Evolutionary conservation across 179 eudicot genomes (phyloP).

Genomic region (Spinacia oleracea): DNA sequence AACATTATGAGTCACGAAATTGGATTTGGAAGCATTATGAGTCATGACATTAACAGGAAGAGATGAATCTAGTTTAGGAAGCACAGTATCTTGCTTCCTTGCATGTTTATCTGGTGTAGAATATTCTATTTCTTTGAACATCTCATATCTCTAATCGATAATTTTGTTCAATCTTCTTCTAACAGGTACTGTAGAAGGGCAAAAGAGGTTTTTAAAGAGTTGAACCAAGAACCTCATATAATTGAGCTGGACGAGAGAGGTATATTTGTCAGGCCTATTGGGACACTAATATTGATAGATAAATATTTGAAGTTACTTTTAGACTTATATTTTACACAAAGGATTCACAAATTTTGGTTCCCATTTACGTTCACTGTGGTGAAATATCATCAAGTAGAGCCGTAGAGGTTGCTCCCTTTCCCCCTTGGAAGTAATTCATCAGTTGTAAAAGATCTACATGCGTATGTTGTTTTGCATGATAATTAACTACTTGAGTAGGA

Average conservation of each 20-base stretch:
- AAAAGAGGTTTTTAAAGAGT: constrained; percentile 73
- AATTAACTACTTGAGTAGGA: no score
- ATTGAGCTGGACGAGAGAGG: constrained; percentile 97
- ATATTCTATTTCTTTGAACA: not conserved
- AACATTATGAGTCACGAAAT: no score
- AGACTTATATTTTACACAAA: not conserved
- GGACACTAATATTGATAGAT: not conserved
- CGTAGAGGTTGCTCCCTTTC: not conserved
- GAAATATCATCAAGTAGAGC: not conserved
- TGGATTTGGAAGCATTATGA: no score
- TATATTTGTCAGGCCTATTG: constrained; percentile 20
- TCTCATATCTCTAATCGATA: not conserved
- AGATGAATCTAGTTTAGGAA: not conserved
- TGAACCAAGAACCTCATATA: constrained; percentile 72
- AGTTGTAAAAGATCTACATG: not conserved
- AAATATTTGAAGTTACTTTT: no score
- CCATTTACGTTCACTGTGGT: not conserved
- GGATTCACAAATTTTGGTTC: no score
- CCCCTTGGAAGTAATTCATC: not conserved
- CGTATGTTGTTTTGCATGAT: not conserved
- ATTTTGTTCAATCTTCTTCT: not conserved
- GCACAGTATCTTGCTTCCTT: not conserved
- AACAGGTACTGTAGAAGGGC: constrained; percentile 88
- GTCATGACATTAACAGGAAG: not conserved
- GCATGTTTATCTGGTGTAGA: not conserved